Evolutionary conservation across 2,329 filamentous ascomycete genomes (phyloP).

Genomic region (Rutstroemia sydowiana): DNA sequence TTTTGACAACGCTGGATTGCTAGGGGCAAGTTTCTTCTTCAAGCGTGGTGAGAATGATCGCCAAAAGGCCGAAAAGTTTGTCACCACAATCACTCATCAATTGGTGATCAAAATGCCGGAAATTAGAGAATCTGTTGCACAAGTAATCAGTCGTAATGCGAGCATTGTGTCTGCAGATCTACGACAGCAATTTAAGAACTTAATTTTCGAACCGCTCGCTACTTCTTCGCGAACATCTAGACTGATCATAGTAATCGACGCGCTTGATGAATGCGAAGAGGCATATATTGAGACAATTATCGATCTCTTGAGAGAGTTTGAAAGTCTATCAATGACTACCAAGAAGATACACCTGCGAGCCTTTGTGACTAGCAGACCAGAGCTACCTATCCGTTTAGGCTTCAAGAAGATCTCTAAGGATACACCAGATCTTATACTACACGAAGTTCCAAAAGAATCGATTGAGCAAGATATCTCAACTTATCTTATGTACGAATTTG

Average conservation of each 20-base stretch:
- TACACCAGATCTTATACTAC: constrained; percentile 7
- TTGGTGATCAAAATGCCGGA: constrained; percentile 23
- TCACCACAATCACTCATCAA: constrained; percentile 29
- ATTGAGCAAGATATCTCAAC: constrained; percentile 13
- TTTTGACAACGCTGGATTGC: constrained; percentile 13
- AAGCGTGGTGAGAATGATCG: constrained; percentile 19
- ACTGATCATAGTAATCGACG: constrained; percentile 26
- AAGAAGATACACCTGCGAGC: constrained; percentile 17
- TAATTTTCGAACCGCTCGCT: constrained; percentile 34
- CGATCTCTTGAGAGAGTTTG: constrained; percentile 16
- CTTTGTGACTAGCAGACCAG: constrained; percentile 28
- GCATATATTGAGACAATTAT: constrained; percentile 19
- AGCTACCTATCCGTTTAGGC: constrained; percentile 21
- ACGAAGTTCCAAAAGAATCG: constrained; percentile 13
- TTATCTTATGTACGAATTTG: constrained; percentile 13
- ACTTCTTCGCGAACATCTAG: neutral
- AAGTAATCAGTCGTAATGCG: constrained; percentile 30
- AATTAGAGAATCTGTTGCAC: constrained; percentile 24
- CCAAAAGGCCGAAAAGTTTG: constrained; percentile 27
- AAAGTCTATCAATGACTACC: neutral
- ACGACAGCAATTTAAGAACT: constrained; percentile 34
- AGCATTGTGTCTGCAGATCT: constrained; percentile 26
- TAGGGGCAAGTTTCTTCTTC: constrained; percentile 30
- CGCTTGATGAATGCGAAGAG: constrained; percentile 29
- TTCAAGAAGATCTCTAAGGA: constrained; percentile 8